Conservation (phyloP, 1,284 basidiomycete genomes). For the Papiliotrema nemorosa region DNA sequence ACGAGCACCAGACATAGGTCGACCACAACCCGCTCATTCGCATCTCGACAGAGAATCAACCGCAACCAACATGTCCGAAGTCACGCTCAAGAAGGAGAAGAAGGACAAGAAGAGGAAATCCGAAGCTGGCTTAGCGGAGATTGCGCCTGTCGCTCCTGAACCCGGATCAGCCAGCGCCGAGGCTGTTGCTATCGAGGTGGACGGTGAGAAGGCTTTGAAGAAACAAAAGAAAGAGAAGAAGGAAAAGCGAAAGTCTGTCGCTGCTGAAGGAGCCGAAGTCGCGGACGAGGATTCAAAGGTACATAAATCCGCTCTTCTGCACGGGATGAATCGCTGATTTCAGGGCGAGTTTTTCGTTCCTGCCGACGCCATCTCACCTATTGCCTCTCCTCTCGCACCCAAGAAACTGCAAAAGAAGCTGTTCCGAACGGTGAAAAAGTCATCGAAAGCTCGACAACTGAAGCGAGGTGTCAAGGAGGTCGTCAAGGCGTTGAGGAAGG, state of each 20-base stretch:
- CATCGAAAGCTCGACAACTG: conserved; percentile 85
- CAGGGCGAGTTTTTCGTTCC: conserved; percentile 59
- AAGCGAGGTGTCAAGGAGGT: conserved; percentile 96
- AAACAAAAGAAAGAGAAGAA: conserved; percentile 52
- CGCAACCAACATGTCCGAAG: conserved; percentile 46
- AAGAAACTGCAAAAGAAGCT: conserved; percentile 90
- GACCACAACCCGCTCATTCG: no score
- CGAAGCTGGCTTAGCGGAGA: conserved; percentile 38
- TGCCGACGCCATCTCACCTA: conserved; percentile 77
- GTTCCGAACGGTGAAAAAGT: conserved; percentile 88
- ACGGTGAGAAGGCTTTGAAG: conserved; percentile 36
- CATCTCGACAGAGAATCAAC: no score
- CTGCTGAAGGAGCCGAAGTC: conserved; percentile 34
- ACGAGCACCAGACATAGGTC: no score
- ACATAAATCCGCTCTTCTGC: not conserved
- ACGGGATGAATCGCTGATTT: not conserved
- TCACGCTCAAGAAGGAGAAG: conserved; percentile 48
- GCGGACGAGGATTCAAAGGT: conserved; percentile 43
- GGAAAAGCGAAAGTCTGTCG: conserved; percentile 50
- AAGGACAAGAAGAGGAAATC: conserved; percentile 52
- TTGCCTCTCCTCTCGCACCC: conserved; percentile 83
- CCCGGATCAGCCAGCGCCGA: conserved; percentile 40
- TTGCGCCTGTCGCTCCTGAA: conserved; percentile 18
- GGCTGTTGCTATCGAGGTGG: conserved; percentile 41
- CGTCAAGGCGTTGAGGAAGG: conserved; percentile 91